These are phyloP conservation scores for Rhinocladiella mackenziei DNA, from an alignment of 2,329 filamentous ascomycete species.

Conservation along the genomic window DNA sequence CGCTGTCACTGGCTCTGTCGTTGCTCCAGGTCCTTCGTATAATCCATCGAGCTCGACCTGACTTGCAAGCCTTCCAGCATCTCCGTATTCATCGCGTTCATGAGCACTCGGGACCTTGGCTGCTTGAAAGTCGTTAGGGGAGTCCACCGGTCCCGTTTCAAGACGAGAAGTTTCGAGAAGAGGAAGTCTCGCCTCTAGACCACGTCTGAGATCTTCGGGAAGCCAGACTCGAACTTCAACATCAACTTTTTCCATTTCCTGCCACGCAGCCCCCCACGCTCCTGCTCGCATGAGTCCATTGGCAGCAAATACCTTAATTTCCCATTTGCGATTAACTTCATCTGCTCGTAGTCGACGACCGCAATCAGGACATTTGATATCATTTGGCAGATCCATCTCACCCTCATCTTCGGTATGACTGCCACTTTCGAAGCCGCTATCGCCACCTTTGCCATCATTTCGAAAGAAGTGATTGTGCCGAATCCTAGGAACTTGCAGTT, in stretches of 20 bases:
- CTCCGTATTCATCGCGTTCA: slow-evolving; percentile 26
- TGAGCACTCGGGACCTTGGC: slow-evolving; percentile 10
- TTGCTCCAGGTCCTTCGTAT: slow-evolving; percentile 9
- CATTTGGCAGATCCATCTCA: slow-evolving; percentile 22
- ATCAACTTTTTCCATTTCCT: slow-evolving; percentile 97
- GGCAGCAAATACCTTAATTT: slow-evolving; percentile 83
- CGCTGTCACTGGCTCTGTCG: slow-evolving; percentile 1
- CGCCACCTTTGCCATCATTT: slow-evolving; percentile 19
- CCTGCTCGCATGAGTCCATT: slow-evolving; percentile 90
- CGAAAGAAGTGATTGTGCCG: slow-evolving; percentile 56
- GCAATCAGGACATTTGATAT: slow-evolving; percentile 48
- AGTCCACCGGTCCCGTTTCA: not conserved
- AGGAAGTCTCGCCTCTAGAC: slow-evolving; percentile 35
- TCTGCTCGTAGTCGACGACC: slow-evolving; percentile 46
- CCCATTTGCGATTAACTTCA: slow-evolving; percentile 52
- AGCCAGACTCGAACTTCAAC: slow-evolving; percentile 78
- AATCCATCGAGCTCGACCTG: slow-evolving; percentile 30
- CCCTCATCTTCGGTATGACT: slow-evolving; percentile 36
- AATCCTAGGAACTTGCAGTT: slow-evolving; percentile 53
- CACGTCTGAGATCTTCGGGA: slow-evolving; percentile 49
- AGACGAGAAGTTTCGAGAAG: slow-evolving; percentile 1
- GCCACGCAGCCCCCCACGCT: slow-evolving; percentile 91
- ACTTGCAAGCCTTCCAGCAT: slow-evolving; percentile 9
- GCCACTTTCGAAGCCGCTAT: slow-evolving; percentile 35
- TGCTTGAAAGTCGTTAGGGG: not conserved